phyloP scores from a whole-genome alignment of 2,329 filamentous ascomycete genomes.

The Penicillium sp. region DNA sequence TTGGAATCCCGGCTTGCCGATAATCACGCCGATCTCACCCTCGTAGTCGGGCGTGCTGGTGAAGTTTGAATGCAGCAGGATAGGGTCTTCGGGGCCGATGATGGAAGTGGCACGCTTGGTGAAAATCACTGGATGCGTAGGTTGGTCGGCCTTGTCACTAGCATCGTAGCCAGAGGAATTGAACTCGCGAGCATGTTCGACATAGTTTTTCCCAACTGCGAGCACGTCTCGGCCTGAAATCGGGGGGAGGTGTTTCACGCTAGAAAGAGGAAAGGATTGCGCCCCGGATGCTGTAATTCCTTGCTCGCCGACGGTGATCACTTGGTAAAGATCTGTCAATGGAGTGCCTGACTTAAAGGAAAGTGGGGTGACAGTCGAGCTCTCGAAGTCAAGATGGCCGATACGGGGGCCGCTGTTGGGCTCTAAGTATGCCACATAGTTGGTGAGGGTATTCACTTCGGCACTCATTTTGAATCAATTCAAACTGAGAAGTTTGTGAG shows the following conservation, averaged over 20 bases:
- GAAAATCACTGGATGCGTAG: slow-evolving; percentile 58
- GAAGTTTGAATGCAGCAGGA: slow-evolving; percentile 50
- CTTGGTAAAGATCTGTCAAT: slow-evolving; percentile 52
- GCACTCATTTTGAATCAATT: slow-evolving; percentile 4
- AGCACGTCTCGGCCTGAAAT: slow-evolving; percentile 55
- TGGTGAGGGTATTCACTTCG: slow-evolving; percentile 26
- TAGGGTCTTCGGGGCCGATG: slow-evolving; percentile 50
- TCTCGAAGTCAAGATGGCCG: slow-evolving; percentile 45
- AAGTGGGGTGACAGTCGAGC: slow-evolving; percentile 45
- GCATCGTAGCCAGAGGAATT: slow-evolving; percentile 57
- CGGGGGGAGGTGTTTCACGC: slow-evolving; percentile 49
- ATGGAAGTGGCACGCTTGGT: slow-evolving; percentile 58
- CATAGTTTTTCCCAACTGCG: slow-evolving; percentile 60
- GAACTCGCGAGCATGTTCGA: slow-evolving; percentile 60
- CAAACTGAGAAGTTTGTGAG: neutral
- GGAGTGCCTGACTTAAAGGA: slow-evolving; percentile 50
- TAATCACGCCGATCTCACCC: slow-evolving; percentile 58
- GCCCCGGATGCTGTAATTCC: slow-evolving; percentile 39
- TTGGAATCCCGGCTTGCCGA: slow-evolving; percentile 52
- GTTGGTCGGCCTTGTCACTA: slow-evolving; percentile 55
- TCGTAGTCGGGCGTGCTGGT: slow-evolving; percentile 57
- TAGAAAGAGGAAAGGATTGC: slow-evolving; percentile 33
- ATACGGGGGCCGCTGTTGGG: slow-evolving; percentile 31
- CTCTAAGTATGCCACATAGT: slow-evolving; percentile 41
- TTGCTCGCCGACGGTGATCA: slow-evolving; percentile 50